Base-by-base conservation (phyloP, 805 yeast genomes). In the Trichomonascus vanleenenianus region DNA sequence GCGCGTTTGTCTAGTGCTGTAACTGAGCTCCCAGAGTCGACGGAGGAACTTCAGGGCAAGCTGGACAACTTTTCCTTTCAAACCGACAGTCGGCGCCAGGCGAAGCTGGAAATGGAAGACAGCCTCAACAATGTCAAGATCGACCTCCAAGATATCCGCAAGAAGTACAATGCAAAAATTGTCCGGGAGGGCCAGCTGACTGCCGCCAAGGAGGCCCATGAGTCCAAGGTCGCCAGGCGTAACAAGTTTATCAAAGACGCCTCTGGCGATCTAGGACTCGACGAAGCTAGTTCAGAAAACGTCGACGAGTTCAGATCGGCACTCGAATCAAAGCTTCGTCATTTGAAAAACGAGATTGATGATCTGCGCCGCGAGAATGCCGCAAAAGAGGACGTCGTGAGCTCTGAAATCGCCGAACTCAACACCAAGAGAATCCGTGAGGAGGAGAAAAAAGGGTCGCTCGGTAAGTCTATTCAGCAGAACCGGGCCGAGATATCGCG, bases 131-230 rank as follows among this genome's bases (percentile, higher is more conserved):
- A 30, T 6, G 39, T 55, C 35, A 68, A 64, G 34, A 44, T 30
- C 0, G 47, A 51, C 2, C 52, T 70, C 3, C 55, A 57, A 2
- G 36, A 32, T 0, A 32, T 57, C 2, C 67, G 78, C 50, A 47
- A 50, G 1, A 52, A 61, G 1, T 66, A 66, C 32, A 70, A 68
- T 47, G 48, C 56, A 1, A 58, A 70, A 7, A 71, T 75, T 1
- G 64, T 77, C 30, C 39, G 65, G 42, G 78, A 77, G 50, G 94
- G 91, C 3, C 72, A 76, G 41, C 61, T 81, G 39, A 66, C 68
- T 43, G 74, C 74, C 1, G 72, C 69, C 45, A 69, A 47, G 2
- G 58, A 53, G 8, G 46, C 53, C 8, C 44, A 56, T 30, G 42
- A 47, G 10, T 33, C 35, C 14, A 42, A 51, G 9, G 35, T 50